Evolutionary conservation across 148 eudicot genomes (phyloP).

Genomic region (Suaeda aralocaspica): DNA sequence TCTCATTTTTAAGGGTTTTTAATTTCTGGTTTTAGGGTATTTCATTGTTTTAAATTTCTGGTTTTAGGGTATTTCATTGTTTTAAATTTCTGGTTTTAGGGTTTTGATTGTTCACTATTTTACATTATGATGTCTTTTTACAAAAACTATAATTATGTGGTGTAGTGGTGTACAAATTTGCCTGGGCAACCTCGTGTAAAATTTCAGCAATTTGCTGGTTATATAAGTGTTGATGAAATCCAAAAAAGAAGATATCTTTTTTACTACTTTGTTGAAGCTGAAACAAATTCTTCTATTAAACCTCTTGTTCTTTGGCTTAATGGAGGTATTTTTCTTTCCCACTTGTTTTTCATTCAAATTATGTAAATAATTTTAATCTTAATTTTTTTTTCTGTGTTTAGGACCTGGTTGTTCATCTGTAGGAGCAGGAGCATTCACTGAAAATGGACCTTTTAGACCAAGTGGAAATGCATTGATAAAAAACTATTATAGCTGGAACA

Average conservation of each 20-base stretch:
- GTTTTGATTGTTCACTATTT: too few species aligned
- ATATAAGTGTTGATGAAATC: slow-evolving; percentile 44
- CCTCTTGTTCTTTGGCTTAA: slow-evolving; percentile 83
- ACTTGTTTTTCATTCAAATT: too few species aligned
- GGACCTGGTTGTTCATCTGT: slow-evolving; percentile 89
- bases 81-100: too few species aligned
- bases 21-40: too few species aligned
- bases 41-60: too few species aligned
- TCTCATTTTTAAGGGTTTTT: too few species aligned
- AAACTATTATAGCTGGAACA: slow-evolving; percentile 74
- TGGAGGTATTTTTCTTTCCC: slow-evolving; percentile 46
- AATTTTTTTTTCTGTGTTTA: slow-evolving; percentile 17
- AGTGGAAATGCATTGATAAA: slow-evolving; percentile 44
- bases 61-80: too few species aligned
- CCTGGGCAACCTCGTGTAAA: slow-evolving; percentile 73
- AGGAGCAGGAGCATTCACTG: slow-evolving; percentile 73
- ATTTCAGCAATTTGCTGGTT: slow-evolving; percentile 66
- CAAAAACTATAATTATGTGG: too few species aligned
- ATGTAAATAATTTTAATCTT: neutral
- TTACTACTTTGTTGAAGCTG: slow-evolving; percentile 71
- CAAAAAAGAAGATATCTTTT: slow-evolving; percentile 47
- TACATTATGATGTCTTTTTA: too few species aligned
- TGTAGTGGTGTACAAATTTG: too few species aligned
- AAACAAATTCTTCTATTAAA: slow-evolving; percentile 42
- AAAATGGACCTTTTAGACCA: slow-evolving; percentile 74